Evolutionary conservation across 331 rosid species (phyloP).

Genomic region (Erythrophleum ivorense): DNA sequence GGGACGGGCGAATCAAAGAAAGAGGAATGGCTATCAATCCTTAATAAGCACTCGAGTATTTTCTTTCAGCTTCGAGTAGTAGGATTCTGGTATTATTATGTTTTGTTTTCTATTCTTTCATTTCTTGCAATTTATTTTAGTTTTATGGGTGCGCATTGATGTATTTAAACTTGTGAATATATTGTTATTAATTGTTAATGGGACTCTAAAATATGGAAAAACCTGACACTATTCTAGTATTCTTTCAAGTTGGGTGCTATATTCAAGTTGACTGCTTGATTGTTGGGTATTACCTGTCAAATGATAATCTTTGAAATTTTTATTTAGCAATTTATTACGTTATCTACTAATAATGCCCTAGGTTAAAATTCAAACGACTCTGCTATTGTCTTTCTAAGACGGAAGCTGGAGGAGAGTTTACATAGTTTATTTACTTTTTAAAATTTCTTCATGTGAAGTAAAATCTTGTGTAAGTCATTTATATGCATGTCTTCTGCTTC

Average conservation of each 20-base stretch:
- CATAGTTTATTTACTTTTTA: not conserved
- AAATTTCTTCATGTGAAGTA: not conserved
- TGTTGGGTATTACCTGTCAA: not conserved
- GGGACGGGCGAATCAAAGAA: not conserved
- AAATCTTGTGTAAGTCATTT: not conserved
- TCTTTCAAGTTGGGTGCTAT: not conserved
- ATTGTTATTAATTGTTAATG: not conserved
- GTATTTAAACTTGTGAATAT: not conserved
- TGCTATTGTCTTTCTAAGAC: not conserved
- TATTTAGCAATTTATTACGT: not conserved
- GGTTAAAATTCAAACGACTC: not conserved
- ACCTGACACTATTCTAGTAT: not conserved
- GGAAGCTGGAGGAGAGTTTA: not conserved
- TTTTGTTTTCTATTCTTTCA: not conserved
- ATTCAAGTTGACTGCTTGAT: conserved; percentile 7
- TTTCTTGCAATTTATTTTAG: not conserved
- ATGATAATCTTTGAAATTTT: not conserved
- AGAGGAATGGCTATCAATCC: not conserved
- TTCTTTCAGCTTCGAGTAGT: not conserved
- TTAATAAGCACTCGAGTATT: not conserved
- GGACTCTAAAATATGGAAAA: not conserved
- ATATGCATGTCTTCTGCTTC: conserved; percentile 2
- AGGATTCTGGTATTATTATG: not conserved
- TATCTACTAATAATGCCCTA: not conserved
- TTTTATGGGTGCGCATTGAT: not conserved